These are phyloP conservation scores for Kernera saxatilis DNA, from an alignment of 345 rosid genomes.

Conservation along the genomic window DNA sequence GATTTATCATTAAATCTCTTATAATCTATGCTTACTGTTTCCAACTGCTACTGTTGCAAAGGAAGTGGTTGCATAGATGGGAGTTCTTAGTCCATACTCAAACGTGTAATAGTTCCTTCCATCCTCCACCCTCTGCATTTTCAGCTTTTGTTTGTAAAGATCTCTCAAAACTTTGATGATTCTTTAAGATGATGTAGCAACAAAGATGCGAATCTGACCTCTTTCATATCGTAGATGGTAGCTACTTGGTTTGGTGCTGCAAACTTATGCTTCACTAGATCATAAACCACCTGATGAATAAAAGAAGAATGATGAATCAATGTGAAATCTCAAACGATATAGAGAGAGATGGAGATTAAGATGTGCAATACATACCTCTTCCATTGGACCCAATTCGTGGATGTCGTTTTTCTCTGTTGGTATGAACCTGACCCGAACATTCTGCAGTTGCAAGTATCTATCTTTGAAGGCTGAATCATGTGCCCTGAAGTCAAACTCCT, in stretches of 20 bases:
- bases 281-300: conserved; percentile 45
- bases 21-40: conserved; percentile 39
- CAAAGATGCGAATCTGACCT: conserved; percentile 37
- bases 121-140: conserved; percentile 55
- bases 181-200: not conserved
- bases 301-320: not conserved
- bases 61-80: conserved; percentile 55
- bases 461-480: conserved; percentile 93
- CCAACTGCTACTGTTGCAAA: conserved; percentile 75
- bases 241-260: conserved; percentile 75
- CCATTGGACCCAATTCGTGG: conserved; percentile 77
- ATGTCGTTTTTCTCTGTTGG: conserved; percentile 70
- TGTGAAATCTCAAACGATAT: not conserved
- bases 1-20: not conserved
- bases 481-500: conserved; percentile 84
- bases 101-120: conserved; percentile 77
- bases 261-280: conserved; percentile 54
- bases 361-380: conserved; percentile 45
- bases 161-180: not conserved
- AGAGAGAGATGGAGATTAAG: not conserved
- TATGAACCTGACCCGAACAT: conserved; percentile 81
- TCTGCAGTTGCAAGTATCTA: conserved; percentile 63
- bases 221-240: conserved; percentile 54
- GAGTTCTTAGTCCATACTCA: conserved; percentile 68
- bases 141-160: not conserved